phyloP scores from a whole-genome alignment of 73 alveolate species.

The Effrenium voratum region DNA sequence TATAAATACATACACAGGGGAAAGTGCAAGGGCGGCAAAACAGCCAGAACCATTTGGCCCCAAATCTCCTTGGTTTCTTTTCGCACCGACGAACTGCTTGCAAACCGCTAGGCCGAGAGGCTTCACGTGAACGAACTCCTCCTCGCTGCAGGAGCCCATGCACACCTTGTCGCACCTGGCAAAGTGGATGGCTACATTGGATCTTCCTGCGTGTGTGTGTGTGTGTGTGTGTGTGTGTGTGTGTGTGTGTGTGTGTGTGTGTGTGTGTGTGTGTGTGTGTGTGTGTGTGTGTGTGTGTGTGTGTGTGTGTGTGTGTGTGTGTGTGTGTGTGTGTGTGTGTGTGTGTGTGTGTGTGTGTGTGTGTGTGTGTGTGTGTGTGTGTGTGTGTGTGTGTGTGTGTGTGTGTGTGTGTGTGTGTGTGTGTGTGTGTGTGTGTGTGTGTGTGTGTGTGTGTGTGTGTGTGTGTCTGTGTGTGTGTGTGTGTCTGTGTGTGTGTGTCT shows the following conservation, averaged over 20 bases:
- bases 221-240: slow-evolving; percentile 36
- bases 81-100: too few relatives aligned
- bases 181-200: too few relatives aligned
- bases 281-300: slow-evolving; percentile 36
- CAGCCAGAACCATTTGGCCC: too few relatives aligned
- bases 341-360: slow-evolving; percentile 36
- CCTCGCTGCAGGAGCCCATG: neutral
- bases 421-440: slow-evolving; percentile 36
- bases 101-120: neutral
- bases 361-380: slow-evolving; percentile 36
- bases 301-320: slow-evolving; percentile 36
- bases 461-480: slow-evolving; percentile 5
- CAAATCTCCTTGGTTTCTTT: too few relatives aligned
- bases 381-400: slow-evolving; percentile 36
- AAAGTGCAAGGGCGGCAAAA: too few relatives aligned
- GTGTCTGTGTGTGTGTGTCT: neutral
- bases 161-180: neutral
- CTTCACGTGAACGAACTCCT: neutral
- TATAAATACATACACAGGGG: too few relatives aligned
- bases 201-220: slow-evolving; percentile 5
- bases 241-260: slow-evolving; percentile 36
- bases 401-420: slow-evolving; percentile 36
- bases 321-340: slow-evolving; percentile 36
- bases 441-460: slow-evolving; percentile 31
- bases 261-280: slow-evolving; percentile 36